Base-by-base conservation (phyloP, 2,329 filamentous ascomycete species). In the Colletotrichum tofieldiae region DNA sequence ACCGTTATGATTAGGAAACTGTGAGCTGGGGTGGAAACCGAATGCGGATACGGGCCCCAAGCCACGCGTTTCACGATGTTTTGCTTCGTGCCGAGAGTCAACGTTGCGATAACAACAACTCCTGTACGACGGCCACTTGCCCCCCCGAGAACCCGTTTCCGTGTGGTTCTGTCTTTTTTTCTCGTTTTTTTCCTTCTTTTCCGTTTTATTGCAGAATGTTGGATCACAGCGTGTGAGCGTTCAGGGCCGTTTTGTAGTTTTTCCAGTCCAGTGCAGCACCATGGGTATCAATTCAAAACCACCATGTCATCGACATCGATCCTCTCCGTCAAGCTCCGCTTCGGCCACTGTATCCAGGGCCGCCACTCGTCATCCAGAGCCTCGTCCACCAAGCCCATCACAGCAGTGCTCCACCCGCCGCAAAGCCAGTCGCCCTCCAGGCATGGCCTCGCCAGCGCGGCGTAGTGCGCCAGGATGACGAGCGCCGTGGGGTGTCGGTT, bases 381-480 rank as follows among this genome's bases (percentile, higher is more conserved):
- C 7, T 52, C 47, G 7, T 76, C 72, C 5, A 75, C 39, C 60
- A 75, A 68, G 14, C 51, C 26, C 71, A 76, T 68, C 1, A 75
- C 69, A 32, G 66, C 59, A n/a, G 39, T 20, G 20, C 72, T 66
- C 75, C 74, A 76, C 16, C 75, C 75, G 16, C 56, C 18, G n/a
- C 37, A 70, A 11, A 69, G 47, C 75, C 75, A 76, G 16, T 69
- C 47, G 1, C 14, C 47, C 16, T 39, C 32, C 65, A 65, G 65
- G 4, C 20, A 54, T 8, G 68, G 49, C 23, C 66, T 61, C 1
- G 55, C 43, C 58, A 75, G 20, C 1, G 75, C 75, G 14, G 74
- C 63, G 39, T 68, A 76, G 63, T 76, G 75, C 43, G 75, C 75
- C 55, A 76, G 56, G 6, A 76, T 73, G 43, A 75, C 71, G 45